Base-by-base conservation (phyloP, 768 basidiomycete genomes). In the Trichaptum fuscoviolaceum region DNA sequence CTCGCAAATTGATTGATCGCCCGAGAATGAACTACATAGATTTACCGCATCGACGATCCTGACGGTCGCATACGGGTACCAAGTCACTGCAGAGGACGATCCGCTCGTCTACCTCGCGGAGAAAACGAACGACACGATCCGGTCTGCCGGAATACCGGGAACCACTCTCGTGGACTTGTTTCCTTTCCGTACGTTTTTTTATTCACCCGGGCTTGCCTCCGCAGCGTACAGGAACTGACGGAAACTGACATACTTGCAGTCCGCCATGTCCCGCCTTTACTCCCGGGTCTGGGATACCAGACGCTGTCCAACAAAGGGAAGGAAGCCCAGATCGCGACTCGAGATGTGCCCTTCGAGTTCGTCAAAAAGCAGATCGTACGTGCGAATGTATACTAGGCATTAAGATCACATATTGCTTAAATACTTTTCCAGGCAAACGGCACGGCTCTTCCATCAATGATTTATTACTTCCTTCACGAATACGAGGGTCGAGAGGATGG, bases 121-220 rank as follows among this genome's bases (percentile, higher is more conserved):
- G 58, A 63, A 65, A 9, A 73, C 73, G 0, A 63, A 72, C 62
- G 69, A 71, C 6, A 67, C 71, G 17, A 69, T 77, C 30, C 65
- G 70, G 5, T 17, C 35, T 1, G 65, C 70, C 1, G 42, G 71
- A 1, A 52, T 66, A 7, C 75, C 81, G 7, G 80, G 80, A 1
- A 75, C 77, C 36, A 76, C 76, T 52, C 75, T 76, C 10, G 75
- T 74, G 10, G 76, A 77, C 63, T 26, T 71, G 67, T 57, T 81
- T 68, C 74, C 73, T 12, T 67, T 69, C 26, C 62, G 79, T 79
- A 67, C 62, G 73, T 64, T 52, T 6, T 52, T 52, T 52, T 36
- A 17, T 36, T 36, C 35, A n/a, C n/a, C n/a, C n/a, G n/a, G n/a
- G n/a, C n/a, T n/a, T n/a, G n/a, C n/a, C n/a, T n/a, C n/a, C n/a